Base-by-base conservation (phyloP, 192 early-diverging fungal genomes). In the Coemansia sp. region DNA sequence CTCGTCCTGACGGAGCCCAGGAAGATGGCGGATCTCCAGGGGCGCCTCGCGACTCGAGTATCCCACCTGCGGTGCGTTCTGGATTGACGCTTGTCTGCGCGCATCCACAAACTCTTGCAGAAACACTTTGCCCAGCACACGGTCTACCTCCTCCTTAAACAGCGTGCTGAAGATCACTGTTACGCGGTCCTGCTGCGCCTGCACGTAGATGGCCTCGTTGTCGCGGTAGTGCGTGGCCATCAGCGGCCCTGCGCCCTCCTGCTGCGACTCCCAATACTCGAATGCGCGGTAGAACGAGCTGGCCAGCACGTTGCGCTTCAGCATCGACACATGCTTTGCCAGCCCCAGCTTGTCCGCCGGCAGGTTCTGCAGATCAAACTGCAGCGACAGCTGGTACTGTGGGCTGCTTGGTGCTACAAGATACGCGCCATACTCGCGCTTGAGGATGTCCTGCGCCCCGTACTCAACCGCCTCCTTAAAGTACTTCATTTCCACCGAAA, bases 41-140 rank as follows among this genome's bases (percentile, higher is more conserved):
- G 98, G 98, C 44, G 98, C 92, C 57, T 98, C 98, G 47, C 94
- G 92, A 64, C 83, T 85, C 37, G 90, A 91, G 80, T 95, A 99
- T 18, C 95, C 79, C 9, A 99, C 98, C 83, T 96, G 95, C 26
- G 98, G 98, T n/a, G 96, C 95, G 69, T 93, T 95, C 75, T 95
- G 94, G 60, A 94, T 87, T 42, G 88, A 83, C 56, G 91, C 91
- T 76, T 88, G 91, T 70, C 95, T 91, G 58, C 97, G 87, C n/a
- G 95, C 97, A 85, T 99, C 97, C 32, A 97, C 95, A 83, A 99
- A 99, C 90, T 99, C 97, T 88, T 98, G 96, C 64, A 99, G 84
- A 76, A 99, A 99, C 39, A 99, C 94, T 67, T 90, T 93, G 56
- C 95, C 98, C 81, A 94, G 91, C 67, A 99, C 91, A 40, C 90